Base-by-base conservation (phyloP, 306 rosid species). In the Trifolium subterraneum region DNA sequence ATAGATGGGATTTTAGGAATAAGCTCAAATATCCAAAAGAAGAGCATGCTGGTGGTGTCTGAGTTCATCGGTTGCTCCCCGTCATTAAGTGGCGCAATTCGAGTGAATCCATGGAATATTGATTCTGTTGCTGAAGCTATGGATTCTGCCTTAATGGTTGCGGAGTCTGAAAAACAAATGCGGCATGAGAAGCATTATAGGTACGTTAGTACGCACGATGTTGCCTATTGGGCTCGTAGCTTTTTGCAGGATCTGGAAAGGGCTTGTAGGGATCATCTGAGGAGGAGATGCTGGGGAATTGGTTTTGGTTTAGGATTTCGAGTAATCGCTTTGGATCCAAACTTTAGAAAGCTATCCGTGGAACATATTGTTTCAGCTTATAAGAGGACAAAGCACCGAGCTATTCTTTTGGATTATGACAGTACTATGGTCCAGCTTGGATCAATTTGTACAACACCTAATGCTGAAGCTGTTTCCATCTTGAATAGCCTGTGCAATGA, bases 21-120 rank as follows among this genome's bases (percentile, higher is more conserved):
- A 39, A 65, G 54, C 67, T 74, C 88, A 7, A 52, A 64, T 7
- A 38, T 61, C 62, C 88, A 70, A 41, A 92, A 92, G 80, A 88
- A 71, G 81, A 88, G 98, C 82, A 90, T 92, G 96, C 79, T 92
- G 33, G 96, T 90, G 48, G 77, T 92, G 67, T 92, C 98, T 39
- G 98, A 92, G 85, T 92, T 92, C 69, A 90, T 90, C 52, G 98
- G 98, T 18, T 92, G 98, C 81, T 92, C 98, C 58, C 98, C 98
- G 4, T 92, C 98, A 4, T 80, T 92, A 19, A 92, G 98, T 25
- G 96, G 98, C 20, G 98, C 98, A 11, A 87, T 92, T 80, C 85
- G 96, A 20, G 98, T 92, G 65, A 92, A 92, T 63, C 98, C 96
- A 0, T 92, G 98, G 98, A 92, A 92, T 70, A 87, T 90, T 63